Conservation (phyloP, 345 rosid genomes). For the Melastoma malabathricum region DNA sequence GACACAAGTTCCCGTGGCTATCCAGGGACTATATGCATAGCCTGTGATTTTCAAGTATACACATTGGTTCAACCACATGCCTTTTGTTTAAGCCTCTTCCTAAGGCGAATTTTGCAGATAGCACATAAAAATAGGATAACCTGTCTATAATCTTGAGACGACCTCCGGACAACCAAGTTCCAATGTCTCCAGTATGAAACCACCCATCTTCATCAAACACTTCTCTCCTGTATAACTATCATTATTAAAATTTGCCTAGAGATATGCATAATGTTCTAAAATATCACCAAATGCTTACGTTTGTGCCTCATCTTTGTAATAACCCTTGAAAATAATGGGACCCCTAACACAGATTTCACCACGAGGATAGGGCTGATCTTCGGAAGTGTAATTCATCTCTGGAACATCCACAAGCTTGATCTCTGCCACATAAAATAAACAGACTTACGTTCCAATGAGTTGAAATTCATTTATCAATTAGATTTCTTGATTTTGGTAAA, state of each 20-base stretch:
- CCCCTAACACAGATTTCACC: constrained; percentile 99
- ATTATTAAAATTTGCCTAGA: constrained; percentile 4
- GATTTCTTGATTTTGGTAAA: too few species aligned
- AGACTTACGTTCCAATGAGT: too few species aligned
- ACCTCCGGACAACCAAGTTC: constrained; percentile 83
- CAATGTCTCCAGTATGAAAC: constrained; percentile 96
- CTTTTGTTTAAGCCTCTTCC: too few species aligned
- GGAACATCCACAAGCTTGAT: constrained; percentile 93
- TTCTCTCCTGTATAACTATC: constrained; percentile 53
- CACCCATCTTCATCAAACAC: constrained; percentile 85
- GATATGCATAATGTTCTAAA: too few species aligned
- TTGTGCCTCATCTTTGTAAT: constrained; percentile 83
- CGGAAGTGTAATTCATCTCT: constrained; percentile 90
- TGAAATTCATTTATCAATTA: too few species aligned
- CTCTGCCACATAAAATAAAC: constrained; percentile 35
- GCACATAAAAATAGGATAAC: constrained; percentile 22
- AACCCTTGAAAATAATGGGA: constrained; percentile 71
- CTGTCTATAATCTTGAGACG: constrained; percentile 93
- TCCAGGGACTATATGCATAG: too few species aligned
- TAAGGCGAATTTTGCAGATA: too few species aligned
- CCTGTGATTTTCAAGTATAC: too few species aligned
- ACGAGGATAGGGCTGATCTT: constrained; percentile 76
- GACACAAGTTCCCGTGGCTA: too few species aligned
- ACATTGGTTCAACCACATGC: too few species aligned
- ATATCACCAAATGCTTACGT: constrained; percentile 69